These are phyloP conservation scores for Blastomyces parvus DNA, from an alignment of 2,329 filamentous ascomycete genomes.

Conservation along the genomic window DNA sequence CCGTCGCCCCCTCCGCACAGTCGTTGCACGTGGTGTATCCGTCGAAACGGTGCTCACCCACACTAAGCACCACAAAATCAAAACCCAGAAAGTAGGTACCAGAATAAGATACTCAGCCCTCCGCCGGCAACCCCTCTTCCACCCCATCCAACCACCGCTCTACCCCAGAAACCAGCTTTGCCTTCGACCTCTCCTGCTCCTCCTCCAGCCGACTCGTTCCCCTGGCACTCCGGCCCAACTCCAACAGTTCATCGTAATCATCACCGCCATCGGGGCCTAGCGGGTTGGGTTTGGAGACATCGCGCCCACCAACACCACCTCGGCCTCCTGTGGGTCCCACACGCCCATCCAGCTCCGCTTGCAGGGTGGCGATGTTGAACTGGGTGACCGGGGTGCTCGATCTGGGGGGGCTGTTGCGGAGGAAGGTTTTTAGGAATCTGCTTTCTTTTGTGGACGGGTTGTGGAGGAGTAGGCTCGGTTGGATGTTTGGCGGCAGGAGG, in stretches of 20 bases:
- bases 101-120: neutral
- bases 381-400: conserved; percentile 10
- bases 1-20: too few relatives aligned
- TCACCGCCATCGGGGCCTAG: neutral
- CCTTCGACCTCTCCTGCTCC: neutral
- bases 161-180: conserved; percentile 2
- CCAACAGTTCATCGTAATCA: conserved; percentile 4
- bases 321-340: neutral
- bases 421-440: conserved; percentile 8
- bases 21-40: too few relatives aligned
- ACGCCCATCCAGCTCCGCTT: conserved; percentile 5
- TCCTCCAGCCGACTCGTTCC: neutral
- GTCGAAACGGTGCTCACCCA: neutral
- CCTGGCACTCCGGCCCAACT: conserved; percentile 3
- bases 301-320: neutral
- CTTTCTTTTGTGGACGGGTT: conserved; percentile 5
- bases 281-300: conserved; percentile 5
- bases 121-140: neutral
- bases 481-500: neutral
- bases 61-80: neutral
- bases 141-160: neutral
- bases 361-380: conserved; percentile 10
- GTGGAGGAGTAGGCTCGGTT: conserved; percentile 5
- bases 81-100: neutral
- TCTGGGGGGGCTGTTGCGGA: conserved; percentile 6